Percentiles rank a stretch among this genome's conserved stretches.
These are phyloP conservation scores for Xylaria venustula DNA, from an alignment of 495 filamentous ascomycete genomes.

Conservation along the genomic window DNA sequence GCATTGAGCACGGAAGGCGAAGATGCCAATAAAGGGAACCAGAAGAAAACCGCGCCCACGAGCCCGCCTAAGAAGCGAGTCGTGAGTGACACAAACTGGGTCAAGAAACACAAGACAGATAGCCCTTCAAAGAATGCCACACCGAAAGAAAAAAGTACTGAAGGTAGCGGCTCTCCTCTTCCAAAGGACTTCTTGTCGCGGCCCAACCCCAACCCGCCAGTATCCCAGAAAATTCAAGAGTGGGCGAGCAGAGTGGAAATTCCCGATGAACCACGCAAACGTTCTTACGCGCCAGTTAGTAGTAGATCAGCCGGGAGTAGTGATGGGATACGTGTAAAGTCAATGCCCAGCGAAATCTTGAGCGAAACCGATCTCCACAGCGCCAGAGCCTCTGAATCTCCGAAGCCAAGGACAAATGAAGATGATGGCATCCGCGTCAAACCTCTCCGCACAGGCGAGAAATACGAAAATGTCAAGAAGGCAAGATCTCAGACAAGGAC, in stretches of 20 bases:
- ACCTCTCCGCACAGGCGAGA: conserved; percentile 22
- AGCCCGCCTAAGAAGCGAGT: conserved; percentile 68
- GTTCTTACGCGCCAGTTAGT: background rate
- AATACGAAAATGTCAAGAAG: conserved; percentile 33
- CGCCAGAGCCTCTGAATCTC: conserved; percentile 13
- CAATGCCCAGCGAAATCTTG: conserved; percentile 18
- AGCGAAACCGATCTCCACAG: conserved; percentile 18
- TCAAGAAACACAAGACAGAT: conserved; percentile 51
- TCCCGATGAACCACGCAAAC: conserved; percentile 26
- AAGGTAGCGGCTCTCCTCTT: conserved; percentile 34
- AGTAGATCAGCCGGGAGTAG: conserved; percentile 18
- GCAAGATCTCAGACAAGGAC: conserved; percentile 13
- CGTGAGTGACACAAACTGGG: conserved; percentile 79
- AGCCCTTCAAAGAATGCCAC: conserved; percentile 37
- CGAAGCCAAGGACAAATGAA: conserved; percentile 18
- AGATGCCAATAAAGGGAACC: conserved; percentile 20
- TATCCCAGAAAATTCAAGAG: conserved; percentile 51
- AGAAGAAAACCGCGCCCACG: conserved; percentile 26
- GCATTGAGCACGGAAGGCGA: conserved; percentile 11
- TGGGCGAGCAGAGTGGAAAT: conserved; percentile 49
- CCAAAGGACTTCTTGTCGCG: conserved; percentile 53
- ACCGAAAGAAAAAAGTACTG: conserved; percentile 35
- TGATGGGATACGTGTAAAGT: conserved; percentile 26
- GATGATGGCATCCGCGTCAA: conserved; percentile 40
- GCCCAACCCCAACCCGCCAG: conserved; percentile 47